Percentiles rank a stretch among this genome's conserved stretches.
Evolutionary conservation across 2,329 filamentous ascomycete genomes (phyloP).

Genomic region (Torrubiella hemipterigena): DNA sequence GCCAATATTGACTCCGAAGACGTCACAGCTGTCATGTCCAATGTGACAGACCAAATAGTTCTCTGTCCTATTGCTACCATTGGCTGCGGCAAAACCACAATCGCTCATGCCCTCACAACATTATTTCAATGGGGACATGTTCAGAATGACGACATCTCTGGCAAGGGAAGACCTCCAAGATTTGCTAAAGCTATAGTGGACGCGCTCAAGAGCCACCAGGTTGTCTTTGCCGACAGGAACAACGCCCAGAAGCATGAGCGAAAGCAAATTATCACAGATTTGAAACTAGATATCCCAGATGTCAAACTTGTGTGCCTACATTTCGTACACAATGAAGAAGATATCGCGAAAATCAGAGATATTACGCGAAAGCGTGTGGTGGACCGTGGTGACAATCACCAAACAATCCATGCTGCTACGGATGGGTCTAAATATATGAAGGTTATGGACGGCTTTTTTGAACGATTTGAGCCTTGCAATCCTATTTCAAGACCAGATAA

Average conservation of each 20-base stretch:
- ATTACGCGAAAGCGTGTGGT: constrained; percentile 72
- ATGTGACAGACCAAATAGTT: constrained; percentile 57
- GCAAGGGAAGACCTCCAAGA: constrained; percentile 60
- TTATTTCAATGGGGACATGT: constrained; percentile 88
- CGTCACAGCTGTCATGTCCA: constrained; percentile 29
- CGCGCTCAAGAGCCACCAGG: constrained; percentile 50
- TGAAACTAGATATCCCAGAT: constrained; percentile 47
- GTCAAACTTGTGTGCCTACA: constrained; percentile 75
- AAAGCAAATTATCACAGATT: constrained; percentile 73
- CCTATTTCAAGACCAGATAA: constrained; percentile 58
- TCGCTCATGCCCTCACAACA: constrained; percentile 68
- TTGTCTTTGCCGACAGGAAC: constrained; percentile 85
- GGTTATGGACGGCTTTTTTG: constrained; percentile 92
- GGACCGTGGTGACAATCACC: constrained; percentile 85
- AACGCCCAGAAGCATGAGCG: constrained; percentile 85
- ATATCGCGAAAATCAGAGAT: constrained; percentile 60
- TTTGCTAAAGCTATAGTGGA: constrained; percentile 64
- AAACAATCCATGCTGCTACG: constrained; percentile 84
- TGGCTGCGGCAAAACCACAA: constrained; percentile 92
- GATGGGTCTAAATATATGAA: constrained; percentile 61
- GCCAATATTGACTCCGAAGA: constrained; percentile 58
- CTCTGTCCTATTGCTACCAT: constrained; percentile 89
- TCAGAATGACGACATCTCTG: constrained; percentile 92
- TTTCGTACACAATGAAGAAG: constrained; percentile 71
- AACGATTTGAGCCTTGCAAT: constrained; percentile 71